These are phyloP conservation scores for Periconia digitata DNA, from an alignment of 2,329 filamentous ascomycete species.

Conservation along the genomic window DNA sequence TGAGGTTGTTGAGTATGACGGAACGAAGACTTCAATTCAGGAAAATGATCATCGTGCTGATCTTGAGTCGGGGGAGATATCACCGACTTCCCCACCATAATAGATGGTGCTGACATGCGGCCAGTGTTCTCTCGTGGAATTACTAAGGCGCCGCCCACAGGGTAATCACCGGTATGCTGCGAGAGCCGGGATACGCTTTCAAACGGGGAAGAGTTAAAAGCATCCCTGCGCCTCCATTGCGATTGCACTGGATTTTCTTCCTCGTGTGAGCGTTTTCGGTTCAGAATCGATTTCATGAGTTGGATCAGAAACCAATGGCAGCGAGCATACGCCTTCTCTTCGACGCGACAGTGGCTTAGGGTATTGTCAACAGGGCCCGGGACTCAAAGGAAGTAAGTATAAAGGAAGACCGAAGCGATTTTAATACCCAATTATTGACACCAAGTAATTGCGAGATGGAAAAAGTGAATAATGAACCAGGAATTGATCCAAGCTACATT, in stretches of 20 bases:
- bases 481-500: not conserved
- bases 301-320: constrained; percentile 18
- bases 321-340: constrained; percentile 17
- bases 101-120: constrained; percentile 15
- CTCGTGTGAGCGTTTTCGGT: constrained; percentile 37
- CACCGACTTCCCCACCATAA: constrained; percentile 10
- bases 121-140: constrained; percentile 20
- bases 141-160: constrained; percentile 19
- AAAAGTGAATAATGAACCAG: too few species aligned
- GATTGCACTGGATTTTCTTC: constrained; percentile 19
- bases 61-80: constrained; percentile 9
- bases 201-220: constrained; percentile 13
- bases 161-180: constrained; percentile 27
- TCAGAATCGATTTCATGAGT: constrained; percentile 33
- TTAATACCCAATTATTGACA: too few species aligned
- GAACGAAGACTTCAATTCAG: constrained; percentile 26
- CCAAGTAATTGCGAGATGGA: too few species aligned
- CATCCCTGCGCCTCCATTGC: constrained; percentile 20
- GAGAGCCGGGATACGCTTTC: constrained; percentile 25
- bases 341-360: constrained; percentile 27
- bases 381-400: too few species aligned
- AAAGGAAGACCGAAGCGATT: too few species aligned
- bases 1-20: constrained; percentile 18
- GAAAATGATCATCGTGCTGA: constrained; percentile 8
- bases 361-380: too few species aligned